Base-by-base conservation (phyloP, 129 eudicot genomes). In the Gnaphalium uliginosum region DNA sequence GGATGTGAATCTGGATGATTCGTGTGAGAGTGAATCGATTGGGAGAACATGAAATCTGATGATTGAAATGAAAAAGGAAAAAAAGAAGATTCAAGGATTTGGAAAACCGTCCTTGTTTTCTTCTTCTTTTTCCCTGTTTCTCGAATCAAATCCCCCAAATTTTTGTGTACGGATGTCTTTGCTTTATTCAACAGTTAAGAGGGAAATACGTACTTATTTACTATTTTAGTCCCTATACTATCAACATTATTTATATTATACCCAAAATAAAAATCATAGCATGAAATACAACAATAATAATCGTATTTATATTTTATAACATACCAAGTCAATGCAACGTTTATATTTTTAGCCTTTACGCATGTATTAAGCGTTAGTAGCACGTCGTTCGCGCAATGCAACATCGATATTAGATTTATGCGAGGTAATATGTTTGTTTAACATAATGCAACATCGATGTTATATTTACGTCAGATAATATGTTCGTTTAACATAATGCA, bases 81-180 rank as follows among this genome's bases (percentile, higher is more conserved):
- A 77, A 69, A 68, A 78, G 81, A 78, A 78, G 76, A 78, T 69
- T 41, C 64, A 78, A 60, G 51, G 75, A 75, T 41, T 67, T 23
- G 43, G 81, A 68, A 69, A 69, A 59, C 76, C 73, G 80, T 54
- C 72, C 62, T 50, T 78, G 81, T 30, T 58, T 61, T 78, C 81
- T 78, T 78, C 81, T 78, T 77, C 69, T 50, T 9, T 63, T 70
- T 14, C 74, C 81, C 41, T 71, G 69, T 62, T 78, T 78, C 81
- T 78, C 81, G 76, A 43, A 43, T 43, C 51, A 43, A 69, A 69
- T 71, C 81, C 76, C 76, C 64, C 64, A 68, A 41, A 60, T 43
- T 26, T 63, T 54, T 15, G 18, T 48, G 64, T 69, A 69, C 76
- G 81, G 71, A 78, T 69, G 58, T 48, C 63, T 51, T 59, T 21